Evolutionary conservation across 768 basidiomycete genomes (phyloP), one percentile per base, ranked within the genome.

Genomic region (Lactarius sp.): DNA sequence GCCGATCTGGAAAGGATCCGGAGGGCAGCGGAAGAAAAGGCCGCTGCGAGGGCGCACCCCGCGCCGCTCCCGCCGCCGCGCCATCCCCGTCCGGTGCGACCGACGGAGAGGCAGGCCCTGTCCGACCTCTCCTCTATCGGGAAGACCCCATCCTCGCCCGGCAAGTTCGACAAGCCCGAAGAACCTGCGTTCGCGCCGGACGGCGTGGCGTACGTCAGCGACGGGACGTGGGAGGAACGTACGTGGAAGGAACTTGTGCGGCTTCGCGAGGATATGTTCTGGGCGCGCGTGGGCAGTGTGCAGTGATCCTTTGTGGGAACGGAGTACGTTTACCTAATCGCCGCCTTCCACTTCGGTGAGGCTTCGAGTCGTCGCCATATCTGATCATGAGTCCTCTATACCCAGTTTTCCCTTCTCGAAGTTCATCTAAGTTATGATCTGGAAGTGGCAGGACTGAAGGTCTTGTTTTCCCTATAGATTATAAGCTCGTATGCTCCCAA

Each of bases 251-350:
- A 92, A 75, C 72, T 94, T n/a, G 79, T 84, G 18, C 79, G 79
- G 50, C 72, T 94, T 66, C 82, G 85, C 63, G 90, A 93, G 72
- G 86, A 89, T 49, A 88, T 94, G 89, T 94, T 90, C 72, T 93
- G 85, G 87, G 88, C 91, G 22, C 77, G 92, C 59, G 74, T 92
- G 52, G 92, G 92, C 0, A 84, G 80, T 6, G 58, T 77, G 57
- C 74, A 75, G 62, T 75, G 67, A 70, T 46, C n/a, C 5, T 37
- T 36, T 4, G 31, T 56, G 33, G 37, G 33, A 42, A 12, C 5
- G 42, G 27, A 27, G 27, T 22, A 42, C 22, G 37, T 33, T 22
- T 13, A 27, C 27, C 4, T 7, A 13, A 8, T 6, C 12, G 13
- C n/a, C 12, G 10, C 18, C 41, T 6, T 18, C 18, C 44, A 18